Percentiles rank a stretch among this genome's conserved stretches.
Evolutionary conservation across 805 yeast genomes (phyloP).

Genomic region (Scheffersomyces coipomensis): DNA sequence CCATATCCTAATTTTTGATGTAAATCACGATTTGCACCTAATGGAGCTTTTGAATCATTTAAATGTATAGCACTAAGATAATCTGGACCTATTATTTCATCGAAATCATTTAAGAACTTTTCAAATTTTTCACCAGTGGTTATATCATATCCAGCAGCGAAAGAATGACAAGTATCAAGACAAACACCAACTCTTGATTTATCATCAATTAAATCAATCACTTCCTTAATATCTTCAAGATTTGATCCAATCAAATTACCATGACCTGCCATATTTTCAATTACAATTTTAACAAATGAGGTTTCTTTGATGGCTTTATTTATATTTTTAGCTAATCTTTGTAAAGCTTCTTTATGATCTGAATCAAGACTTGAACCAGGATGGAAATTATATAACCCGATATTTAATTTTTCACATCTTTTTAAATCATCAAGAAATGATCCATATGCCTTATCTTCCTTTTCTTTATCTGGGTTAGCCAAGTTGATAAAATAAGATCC

Average conservation of each 20-base stretch:
- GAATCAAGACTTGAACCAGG: slow-evolving; percentile 83
- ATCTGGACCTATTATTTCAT: slow-evolving; percentile 66
- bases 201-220: slow-evolving; percentile 76
- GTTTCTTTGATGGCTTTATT: slow-evolving; percentile 78
- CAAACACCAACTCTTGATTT: slow-evolving; percentile 92
- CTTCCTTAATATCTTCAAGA: slow-evolving; percentile 70
- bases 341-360: slow-evolving; percentile 63
- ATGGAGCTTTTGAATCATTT: slow-evolving; percentile 93
- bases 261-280: slow-evolving; percentile 98
- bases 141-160: slow-evolving; percentile 95
- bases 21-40: slow-evolving; percentile 84
- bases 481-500: slow-evolving; percentile 92
- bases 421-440: slow-evolving; percentile 83
- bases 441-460: slow-evolving; percentile 69
- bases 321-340: slow-evolving; percentile 71
- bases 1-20: slow-evolving; percentile 91
- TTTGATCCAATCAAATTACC: slow-evolving; percentile 86
- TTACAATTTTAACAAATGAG: slow-evolving; percentile 75
- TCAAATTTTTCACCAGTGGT: slow-evolving; percentile 55
- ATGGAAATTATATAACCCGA: slow-evolving; percentile 89
- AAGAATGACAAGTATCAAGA: slow-evolving; percentile 92
- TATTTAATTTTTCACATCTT: slow-evolving; percentile 81
- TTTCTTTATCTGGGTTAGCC: slow-evolving; percentile 85
- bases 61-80: slow-evolving; percentile 81
- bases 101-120: slow-evolving; percentile 76